Evolutionary conservation across 2,329 filamentous ascomycete species (phyloP), one percentile per base, ranked within the genome.

Genomic region (Neodidymelliopsis sp.): DNA sequence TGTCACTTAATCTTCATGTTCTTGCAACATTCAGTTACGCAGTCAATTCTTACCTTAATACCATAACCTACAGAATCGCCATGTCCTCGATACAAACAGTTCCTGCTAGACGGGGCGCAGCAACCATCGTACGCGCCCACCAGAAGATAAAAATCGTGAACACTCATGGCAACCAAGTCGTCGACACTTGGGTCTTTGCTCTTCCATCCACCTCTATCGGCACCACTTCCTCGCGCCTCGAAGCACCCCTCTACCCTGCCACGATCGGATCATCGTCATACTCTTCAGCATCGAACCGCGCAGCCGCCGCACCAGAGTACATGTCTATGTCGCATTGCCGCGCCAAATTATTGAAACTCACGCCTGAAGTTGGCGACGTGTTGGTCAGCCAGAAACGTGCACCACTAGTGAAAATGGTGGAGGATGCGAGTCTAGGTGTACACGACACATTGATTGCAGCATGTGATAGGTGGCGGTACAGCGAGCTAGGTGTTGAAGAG

Each of bases 101-200:
- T 24, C 75, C 75, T 27, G 77, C 78, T 19, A 75, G 77, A 36
- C 74, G 72, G 48, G 74, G 75, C 65, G 73, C 73, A 18, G 75
- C 76, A 44, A 69, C 76, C 12, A 39, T 65, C 12, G 58, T 79
- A 31, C 56, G 56, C 13, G 44, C 57, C 5, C 67, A 68, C 23
- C 75, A 79, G 52, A 70, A 65, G 28, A 67, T 80, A 53, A 78
- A 74, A 47, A 70, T 80, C 46, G 74, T 70, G 59, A 80, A 80
- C 61, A 78, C 77, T 1, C 62, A 74, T 47, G 78, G 78, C 40
- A 76, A 77, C 40, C 78, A 80, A 63, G 78, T 81, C 15, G 67
- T 80, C 29, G 78, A 81, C 56, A 79, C 78, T 34, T 80, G 76
- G 76, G 75, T 75, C 3, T 75, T 80, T 50, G 72, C 74, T 9